A percentile compares a stretch with the other conserved stretches of the same genome.
phyloP scores from a whole-genome alignment of 73 alveolate species.

The Durusdinium trenchii region DNA sequence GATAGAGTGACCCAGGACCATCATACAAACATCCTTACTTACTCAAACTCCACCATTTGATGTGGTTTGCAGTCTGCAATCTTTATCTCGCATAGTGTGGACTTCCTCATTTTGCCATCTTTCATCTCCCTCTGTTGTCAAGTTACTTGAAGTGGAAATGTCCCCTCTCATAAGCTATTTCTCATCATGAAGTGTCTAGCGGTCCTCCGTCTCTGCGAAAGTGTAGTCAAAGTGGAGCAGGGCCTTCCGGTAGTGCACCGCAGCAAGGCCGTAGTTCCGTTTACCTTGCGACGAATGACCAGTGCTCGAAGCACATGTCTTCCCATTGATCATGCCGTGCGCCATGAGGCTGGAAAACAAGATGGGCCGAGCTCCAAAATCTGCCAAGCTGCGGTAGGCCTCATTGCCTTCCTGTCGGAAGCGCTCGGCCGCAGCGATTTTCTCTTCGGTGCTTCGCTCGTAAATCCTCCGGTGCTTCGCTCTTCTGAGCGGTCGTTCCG shows the following conservation, averaged over 20 bases:
- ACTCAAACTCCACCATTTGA: no score
- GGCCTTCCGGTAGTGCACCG: slow-evolving; percentile 87
- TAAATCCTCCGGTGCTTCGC: no score
- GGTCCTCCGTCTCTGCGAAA: slow-evolving; percentile 85
- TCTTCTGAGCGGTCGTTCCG: no score
- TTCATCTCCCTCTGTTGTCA: no score
- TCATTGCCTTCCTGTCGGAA: slow-evolving; percentile 94
- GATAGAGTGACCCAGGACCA: background rate
- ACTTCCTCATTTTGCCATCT: background rate
- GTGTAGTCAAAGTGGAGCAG: slow-evolving; percentile 93
- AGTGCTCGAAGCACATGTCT: background rate
- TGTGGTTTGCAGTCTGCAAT: no score
- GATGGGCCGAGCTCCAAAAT: background rate
- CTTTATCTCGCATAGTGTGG: background rate
- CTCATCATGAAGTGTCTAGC: no score
- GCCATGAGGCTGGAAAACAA: no score
- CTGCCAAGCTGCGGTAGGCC: slow-evolving; percentile 63
- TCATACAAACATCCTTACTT: no score
- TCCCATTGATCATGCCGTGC: background rate
- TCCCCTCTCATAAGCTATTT: no score
- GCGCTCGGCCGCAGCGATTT: slow-evolving; percentile 93
- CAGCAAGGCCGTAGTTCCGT: slow-evolving; percentile 87
- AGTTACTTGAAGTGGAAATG: no score
- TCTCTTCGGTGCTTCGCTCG: slow-evolving; percentile 83
- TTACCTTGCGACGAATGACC: background rate